Base-by-base conservation (phyloP, 2,329 filamentous ascomycete genomes). In the Thermomyces lanuginosus region DNA sequence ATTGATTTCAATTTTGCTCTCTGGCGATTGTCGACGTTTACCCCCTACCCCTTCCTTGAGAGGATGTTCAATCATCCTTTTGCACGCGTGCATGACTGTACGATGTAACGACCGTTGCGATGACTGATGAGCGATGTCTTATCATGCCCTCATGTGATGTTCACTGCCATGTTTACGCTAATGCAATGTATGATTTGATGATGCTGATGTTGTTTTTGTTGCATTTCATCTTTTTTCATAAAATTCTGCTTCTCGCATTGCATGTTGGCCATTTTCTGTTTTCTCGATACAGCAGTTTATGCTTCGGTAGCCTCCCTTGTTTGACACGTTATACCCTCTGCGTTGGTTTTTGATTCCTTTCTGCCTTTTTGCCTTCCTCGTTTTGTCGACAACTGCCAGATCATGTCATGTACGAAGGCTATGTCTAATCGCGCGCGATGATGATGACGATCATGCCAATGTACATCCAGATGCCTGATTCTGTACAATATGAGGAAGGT, bases 31-130 rank as follows among this genome's bases (percentile, higher is more conserved):
- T n/a, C n/a, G n/a, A n/a, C n/a, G n/a, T n/a, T n/a, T n/a, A n/a
- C n/a, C n/a, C n/a, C n/a, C n/a, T n/a, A n/a, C n/a, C n/a, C n/a
- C n/a, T n/a, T n/a, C n/a, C n/a, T n/a, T n/a, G n/a, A n/a, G n/a
- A n/a, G n/a, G n/a, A n/a, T n/a, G 8, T 8, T 18, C 13, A n/a
- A 20, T 20, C 7, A 20, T 26, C 15, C 12, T 7, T 17, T 16
- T 15, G n/a, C 36, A 44, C 33, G 43, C 38, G 38, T 41, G 42
- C 41, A 47, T 42, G 44, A 45, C 43, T 47, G 44, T 47, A 47
- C 41, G 44, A 47, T 45, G 40, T 44, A 42, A 47, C 44, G 44
- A 47, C 43, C 42, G 16, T 33, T 42, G 36, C 37, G 38, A 45
- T 40, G 38, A 44, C 38, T 37, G 33, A 24, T 39, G 30, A 28